These are phyloP conservation scores for Saposhnikovia divaricata DNA, from an alignment of 129 eudicot genomes.

Conservation along the genomic window DNA sequence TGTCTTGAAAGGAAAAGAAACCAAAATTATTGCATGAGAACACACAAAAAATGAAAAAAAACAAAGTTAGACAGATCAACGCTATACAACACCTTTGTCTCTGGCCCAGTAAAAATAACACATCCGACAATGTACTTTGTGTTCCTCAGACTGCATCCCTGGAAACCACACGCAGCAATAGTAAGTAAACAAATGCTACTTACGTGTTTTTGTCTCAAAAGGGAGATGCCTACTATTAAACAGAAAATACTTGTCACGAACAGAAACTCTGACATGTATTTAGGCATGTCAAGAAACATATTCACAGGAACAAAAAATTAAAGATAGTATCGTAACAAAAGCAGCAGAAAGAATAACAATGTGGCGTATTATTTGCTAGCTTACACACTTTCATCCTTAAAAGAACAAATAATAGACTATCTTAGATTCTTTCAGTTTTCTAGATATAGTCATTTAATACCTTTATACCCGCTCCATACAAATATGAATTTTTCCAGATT, in stretches of 20 bases:
- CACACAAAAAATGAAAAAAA: constrained; percentile 4
- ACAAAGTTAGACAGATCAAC: constrained; percentile 7
- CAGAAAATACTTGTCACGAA: neutral
- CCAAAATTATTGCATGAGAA: neutral
- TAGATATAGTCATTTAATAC: neutral
- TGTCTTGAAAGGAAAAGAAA: neutral
- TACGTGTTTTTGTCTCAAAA: neutral
- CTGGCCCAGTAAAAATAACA: constrained; percentile 88
- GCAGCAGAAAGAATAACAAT: neutral
- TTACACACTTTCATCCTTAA: neutral
- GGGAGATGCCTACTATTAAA: neutral
- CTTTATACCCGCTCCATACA: neutral
- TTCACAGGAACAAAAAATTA: neutral
- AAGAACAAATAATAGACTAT: neutral
- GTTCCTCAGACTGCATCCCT: constrained; percentile 98
- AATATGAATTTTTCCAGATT: neutral
- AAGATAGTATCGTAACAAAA: neutral
- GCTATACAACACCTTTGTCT: constrained; percentile 64
- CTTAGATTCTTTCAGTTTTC: neutral
- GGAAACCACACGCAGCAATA: constrained; percentile 18
- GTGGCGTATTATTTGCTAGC: neutral
- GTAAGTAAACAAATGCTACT: constrained; percentile 8
- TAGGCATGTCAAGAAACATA: neutral
- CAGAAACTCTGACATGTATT: neutral
- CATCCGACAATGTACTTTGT: constrained; percentile 83